Evolutionary conservation across 345 rosid species (phyloP).

Genomic region (Brassica cretica): DNA sequence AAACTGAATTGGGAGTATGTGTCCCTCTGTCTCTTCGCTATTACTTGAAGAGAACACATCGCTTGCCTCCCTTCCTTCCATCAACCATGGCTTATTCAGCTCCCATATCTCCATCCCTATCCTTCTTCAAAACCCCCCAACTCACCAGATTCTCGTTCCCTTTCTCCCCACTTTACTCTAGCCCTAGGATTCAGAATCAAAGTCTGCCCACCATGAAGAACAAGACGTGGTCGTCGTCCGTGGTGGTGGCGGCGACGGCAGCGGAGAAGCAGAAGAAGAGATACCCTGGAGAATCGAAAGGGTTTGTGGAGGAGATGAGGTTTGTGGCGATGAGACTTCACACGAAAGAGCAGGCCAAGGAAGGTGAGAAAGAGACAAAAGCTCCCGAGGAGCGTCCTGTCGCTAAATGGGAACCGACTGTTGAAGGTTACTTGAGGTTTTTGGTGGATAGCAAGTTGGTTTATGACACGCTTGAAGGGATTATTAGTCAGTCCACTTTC

Average conservation of each 20-base stretch:
- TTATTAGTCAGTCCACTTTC: constrained; percentile 59
- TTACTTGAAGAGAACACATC: constrained; percentile 29
- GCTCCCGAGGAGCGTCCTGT: constrained; percentile 66
- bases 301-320: constrained; percentile 99
- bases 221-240: constrained; percentile 6
- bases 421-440: constrained; percentile 84
- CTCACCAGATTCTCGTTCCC: constrained; percentile 21
- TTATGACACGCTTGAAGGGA: constrained; percentile 80
- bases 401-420: constrained; percentile 74
- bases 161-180: constrained; percentile 37
- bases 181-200: constrained; percentile 29
- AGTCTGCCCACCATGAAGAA: constrained; percentile 56
- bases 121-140: constrained; percentile 46
- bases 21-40: not conserved
- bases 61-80: constrained; percentile 25
- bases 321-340: constrained; percentile 93
- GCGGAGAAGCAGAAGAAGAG: constrained; percentile 73
- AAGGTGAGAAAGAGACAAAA: constrained; percentile 79
- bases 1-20: not conserved
- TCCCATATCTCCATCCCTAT: constrained; percentile 50
- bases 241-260: constrained; percentile 50
- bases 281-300: constrained; percentile 87
- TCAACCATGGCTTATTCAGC: constrained; percentile 64
- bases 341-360: constrained; percentile 80
- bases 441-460: constrained; percentile 92